These are phyloP conservation scores for Cercospora janseana DNA, from an alignment of 2,329 filamentous ascomycete species.

Conservation along the genomic window DNA sequence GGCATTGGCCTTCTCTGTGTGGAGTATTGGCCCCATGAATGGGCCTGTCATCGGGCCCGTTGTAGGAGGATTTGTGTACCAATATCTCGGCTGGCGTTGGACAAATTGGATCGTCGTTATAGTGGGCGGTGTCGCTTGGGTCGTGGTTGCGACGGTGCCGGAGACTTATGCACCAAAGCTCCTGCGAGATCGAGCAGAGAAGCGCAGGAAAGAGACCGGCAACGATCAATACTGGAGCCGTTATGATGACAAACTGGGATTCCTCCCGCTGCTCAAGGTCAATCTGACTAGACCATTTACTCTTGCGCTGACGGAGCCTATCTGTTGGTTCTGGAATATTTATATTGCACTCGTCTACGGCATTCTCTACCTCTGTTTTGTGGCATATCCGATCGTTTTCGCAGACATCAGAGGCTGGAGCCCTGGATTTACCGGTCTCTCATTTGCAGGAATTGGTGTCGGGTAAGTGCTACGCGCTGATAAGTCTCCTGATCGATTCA, in stretches of 20 bases:
- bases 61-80: conserved; percentile 76
- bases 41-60: conserved; percentile 50
- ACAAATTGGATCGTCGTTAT: conserved; percentile 75
- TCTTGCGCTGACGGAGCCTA: conserved; percentile 77
- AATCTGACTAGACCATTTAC: conserved; percentile 77
- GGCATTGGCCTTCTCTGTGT: conserved; percentile 78
- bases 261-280: conserved; percentile 66
- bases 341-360: conserved; percentile 77
- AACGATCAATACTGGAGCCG: conserved; percentile 74
- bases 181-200: conserved; percentile 64
- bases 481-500: no score
- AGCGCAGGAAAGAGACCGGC: conserved; percentile 63
- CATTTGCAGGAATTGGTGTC: conserved; percentile 71
- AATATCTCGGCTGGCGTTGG: conserved; percentile 78
- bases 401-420: conserved; percentile 72
- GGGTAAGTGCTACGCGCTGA: conserved; percentile 43
- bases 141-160: conserved; percentile 59
- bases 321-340: conserved; percentile 74
- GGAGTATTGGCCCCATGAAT: conserved; percentile 81
- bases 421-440: conserved; percentile 68
- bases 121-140: conserved; percentile 60
- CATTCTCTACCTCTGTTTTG: conserved; percentile 85
- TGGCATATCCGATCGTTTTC: conserved; percentile 86
- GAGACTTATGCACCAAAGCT: conserved; percentile 77
- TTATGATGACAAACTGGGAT: conserved; percentile 69